Percentiles rank a stretch among this genome's conserved stretches.
phyloP scores from a whole-genome alignment of 192 early-diverging fungal genomes.

The Borealophlyctis nickersoniae region DNA sequence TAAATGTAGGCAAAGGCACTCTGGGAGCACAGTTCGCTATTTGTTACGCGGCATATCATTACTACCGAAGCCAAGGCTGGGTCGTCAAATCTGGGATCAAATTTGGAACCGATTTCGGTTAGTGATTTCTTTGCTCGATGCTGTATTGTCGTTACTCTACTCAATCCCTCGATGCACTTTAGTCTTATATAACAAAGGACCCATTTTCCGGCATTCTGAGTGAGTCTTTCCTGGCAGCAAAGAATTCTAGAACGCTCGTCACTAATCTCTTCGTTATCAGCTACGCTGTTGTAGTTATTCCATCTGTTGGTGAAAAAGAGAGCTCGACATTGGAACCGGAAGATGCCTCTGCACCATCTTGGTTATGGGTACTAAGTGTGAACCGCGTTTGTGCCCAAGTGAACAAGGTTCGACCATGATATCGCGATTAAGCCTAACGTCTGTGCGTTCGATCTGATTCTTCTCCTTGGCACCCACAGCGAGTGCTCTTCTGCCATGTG shows the following conservation, averaged over 20 bases:
- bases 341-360: constrained; percentile 24
- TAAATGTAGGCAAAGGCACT: constrained; percentile 7
- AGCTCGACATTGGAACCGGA: too few relatives aligned
- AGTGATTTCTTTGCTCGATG: constrained; percentile 7
- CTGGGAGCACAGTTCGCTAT: constrained; percentile 52
- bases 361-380: constrained; percentile 49
- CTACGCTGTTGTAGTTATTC: constrained; percentile 24
- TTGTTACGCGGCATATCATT: constrained; percentile 75
- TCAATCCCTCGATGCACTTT: constrained; percentile 2
- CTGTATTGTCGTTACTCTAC: not conserved
- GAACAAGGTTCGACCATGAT: constrained; percentile 46
- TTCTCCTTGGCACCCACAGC: too few relatives aligned
- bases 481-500: constrained; percentile 45
- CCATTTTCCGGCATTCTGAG: constrained; percentile 57
- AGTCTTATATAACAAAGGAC: constrained; percentile 58
- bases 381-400: constrained; percentile 56
- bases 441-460: not conserved
- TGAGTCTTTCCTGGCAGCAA: constrained; percentile 20
- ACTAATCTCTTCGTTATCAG: not conserved
- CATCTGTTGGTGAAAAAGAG: not conserved
- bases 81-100: constrained; percentile 79
- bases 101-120: constrained; percentile 77
- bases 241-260: constrained; percentile 3
- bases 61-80: constrained; percentile 81
- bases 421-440: not conserved